A percentile compares a stretch with the other conserved stretches of the same genome.
phyloP scores from a whole-genome alignment of 768 basidiomycete genomes.

The Auriculariales sp. region DNA sequence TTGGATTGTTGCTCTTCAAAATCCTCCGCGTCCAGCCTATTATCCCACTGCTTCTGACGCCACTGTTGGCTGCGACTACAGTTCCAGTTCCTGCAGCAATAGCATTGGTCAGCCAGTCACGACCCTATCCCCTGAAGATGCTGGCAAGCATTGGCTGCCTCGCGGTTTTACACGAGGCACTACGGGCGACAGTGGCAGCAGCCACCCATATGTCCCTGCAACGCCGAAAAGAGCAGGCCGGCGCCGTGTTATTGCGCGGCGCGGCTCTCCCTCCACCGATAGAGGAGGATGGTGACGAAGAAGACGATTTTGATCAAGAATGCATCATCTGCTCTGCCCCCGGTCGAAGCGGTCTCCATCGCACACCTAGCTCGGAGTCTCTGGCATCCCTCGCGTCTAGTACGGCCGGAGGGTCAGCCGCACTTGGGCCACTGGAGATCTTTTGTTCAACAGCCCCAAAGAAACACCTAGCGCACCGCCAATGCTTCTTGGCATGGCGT shows the following conservation, averaged over 20 bases:
- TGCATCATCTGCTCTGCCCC: constrained; percentile 13
- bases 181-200: constrained; percentile 6
- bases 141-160: constrained; percentile 3
- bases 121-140: constrained; percentile 7
- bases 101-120: constrained; percentile 1
- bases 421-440: constrained; percentile 11
- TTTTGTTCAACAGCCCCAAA: constrained; percentile 12
- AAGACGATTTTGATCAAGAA: constrained; percentile 9
- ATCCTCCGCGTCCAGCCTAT: constrained; percentile 9
- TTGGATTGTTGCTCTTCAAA: constrained; percentile 8
- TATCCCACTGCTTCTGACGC: constrained; percentile 12
- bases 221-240: constrained; percentile 4
- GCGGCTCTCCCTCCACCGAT: background rate
- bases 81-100: constrained; percentile 5
- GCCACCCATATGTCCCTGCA: constrained; percentile 1
- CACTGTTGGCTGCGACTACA: constrained; percentile 10
- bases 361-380: constrained; percentile 6
- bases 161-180: constrained; percentile 8
- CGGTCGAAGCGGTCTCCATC: no score
- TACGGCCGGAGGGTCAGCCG: background rate
- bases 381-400: constrained; percentile 1
- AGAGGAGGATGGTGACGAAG: background rate
- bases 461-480: constrained; percentile 12
- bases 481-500: constrained; percentile 13
- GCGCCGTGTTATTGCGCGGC: constrained; percentile 3